These are phyloP conservation scores for Taxawa tesnikishii DNA, from an alignment of 2,329 filamentous ascomycete genomes.

Conservation along the genomic window DNA sequence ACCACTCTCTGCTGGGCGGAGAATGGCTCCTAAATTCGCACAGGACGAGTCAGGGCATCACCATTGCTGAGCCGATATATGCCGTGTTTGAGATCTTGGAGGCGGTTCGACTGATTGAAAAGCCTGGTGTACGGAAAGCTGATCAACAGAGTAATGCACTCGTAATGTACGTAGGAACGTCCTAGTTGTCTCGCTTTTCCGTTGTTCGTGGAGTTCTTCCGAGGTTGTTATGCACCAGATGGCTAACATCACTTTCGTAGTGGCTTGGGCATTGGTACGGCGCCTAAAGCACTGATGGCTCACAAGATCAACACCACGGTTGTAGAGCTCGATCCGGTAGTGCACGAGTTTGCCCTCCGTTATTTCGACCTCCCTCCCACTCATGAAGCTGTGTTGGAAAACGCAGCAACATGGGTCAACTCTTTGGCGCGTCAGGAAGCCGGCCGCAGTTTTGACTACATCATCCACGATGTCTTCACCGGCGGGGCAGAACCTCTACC, in stretches of 20 bases:
- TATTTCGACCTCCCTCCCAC: slow-evolving; percentile 73
- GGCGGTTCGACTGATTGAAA: slow-evolving; percentile 69
- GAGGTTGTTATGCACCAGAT: neutral
- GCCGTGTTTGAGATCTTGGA: slow-evolving; percentile 94
- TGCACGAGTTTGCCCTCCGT: slow-evolving; percentile 68
- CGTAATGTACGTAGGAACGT: slow-evolving; percentile 54
- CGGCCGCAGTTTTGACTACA: slow-evolving; percentile 61
- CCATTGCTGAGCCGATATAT: slow-evolving; percentile 76
- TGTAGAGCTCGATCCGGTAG: slow-evolving; percentile 85
- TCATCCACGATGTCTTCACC: slow-evolving; percentile 95
- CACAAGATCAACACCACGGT: slow-evolving; percentile 90
- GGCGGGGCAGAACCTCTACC: slow-evolving; percentile 83
- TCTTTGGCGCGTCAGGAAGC: slow-evolving; percentile 10
- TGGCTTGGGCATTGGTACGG: slow-evolving; percentile 85
- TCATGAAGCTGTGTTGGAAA: slow-evolving; percentile 67
- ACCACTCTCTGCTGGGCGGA: slow-evolving; percentile 86
- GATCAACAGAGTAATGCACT: slow-evolving; percentile 67
- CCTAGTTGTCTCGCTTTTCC: neutral
- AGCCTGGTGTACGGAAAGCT: slow-evolving; percentile 24
- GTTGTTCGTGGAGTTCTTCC: too few relatives aligned
- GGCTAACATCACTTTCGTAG: slow-evolving; percentile 26
- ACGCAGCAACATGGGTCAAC: slow-evolving; percentile 61
- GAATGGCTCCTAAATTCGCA: slow-evolving; percentile 60
- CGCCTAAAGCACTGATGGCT: slow-evolving; percentile 70
- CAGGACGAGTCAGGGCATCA: slow-evolving; percentile 25